Base-by-base conservation (phyloP, 1,284 basidiomycete species). In the Entoloma clypeatum region DNA sequence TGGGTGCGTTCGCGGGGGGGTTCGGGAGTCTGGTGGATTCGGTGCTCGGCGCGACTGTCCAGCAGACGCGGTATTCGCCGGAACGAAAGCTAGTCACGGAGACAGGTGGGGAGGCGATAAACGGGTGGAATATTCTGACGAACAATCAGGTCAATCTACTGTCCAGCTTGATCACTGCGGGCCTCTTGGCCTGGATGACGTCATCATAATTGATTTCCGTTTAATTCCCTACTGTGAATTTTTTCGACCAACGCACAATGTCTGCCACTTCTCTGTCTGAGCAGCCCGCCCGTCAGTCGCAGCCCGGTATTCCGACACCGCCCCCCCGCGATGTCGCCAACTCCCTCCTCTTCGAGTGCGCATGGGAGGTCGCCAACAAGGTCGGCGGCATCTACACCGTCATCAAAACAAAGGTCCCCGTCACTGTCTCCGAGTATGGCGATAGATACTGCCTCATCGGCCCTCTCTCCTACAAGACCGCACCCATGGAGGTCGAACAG, bases 361-460 rank as follows among this genome's bases (percentile, higher is more conserved):
- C 90, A 24, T 93, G 91, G 90, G 91, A 93, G 68, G 92, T 94
- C 56, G 92, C 87, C 25, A 95, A 95, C 78, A 95, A 94, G 69
- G 94, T 98, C 64, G 94, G 94, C 54, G 94, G 94, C 51, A 97
- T 97, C 69, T 98, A 98, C 77, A 98, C 94, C 50, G 94, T 98
- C 70, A 97, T 98, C 68, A 97, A 97, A 72, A 98, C 95, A 42
- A 99, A 98, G 64, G 93, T 96, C 39, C 95, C 95, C 44, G 91
- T 99, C 64, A 97, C 95, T 49, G 89, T 94, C 57, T 81, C 84
- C 49, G 92, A 96, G 65, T 96, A 86, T 64, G 86, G 89, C 58
- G 86, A 90, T 66, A 77, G 92, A 50, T 96, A 95, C 71, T 86
- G 80, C 52, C 86, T 99, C 62, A 89, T 98, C 58, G 95, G 95